Conservation (phyloP, 208 protist genomes). For the Trypanosoma rangeli region DNA sequence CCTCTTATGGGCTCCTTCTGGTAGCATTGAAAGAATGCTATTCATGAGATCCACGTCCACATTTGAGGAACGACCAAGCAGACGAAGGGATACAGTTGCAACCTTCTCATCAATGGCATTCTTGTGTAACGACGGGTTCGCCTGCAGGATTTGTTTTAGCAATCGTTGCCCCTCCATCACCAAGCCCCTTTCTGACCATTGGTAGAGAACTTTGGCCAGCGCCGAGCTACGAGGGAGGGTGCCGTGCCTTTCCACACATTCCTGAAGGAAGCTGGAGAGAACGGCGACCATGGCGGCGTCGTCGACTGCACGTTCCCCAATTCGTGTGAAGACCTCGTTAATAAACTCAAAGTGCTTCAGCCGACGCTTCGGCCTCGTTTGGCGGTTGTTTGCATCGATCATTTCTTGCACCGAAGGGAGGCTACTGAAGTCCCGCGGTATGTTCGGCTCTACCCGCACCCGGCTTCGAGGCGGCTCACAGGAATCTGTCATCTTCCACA, state of each 20-base stretch:
- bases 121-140: constrained; percentile 16
- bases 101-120: constrained; percentile 70
- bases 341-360: constrained; percentile 59
- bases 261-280: constrained; percentile 38
- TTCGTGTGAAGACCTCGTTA: constrained; percentile 53
- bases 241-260: constrained; percentile 47
- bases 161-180: constrained; percentile 34
- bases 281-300: constrained; percentile 17
- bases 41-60: constrained; percentile 34
- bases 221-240: constrained; percentile 54
- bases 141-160: constrained; percentile 31
- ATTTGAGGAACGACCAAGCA: constrained; percentile 28
- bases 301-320: constrained; percentile 34
- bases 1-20: constrained; percentile 49
- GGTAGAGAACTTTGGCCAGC: constrained; percentile 63
- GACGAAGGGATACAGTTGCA: constrained; percentile 63
- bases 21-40: constrained; percentile 46
- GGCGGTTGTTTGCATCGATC: constrained; percentile 57
- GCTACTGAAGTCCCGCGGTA: constrained; percentile 39
- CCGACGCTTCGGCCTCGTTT: constrained; percentile 47
- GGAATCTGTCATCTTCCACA: constrained; percentile 8
- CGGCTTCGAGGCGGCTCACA: constrained; percentile 19
- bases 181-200: constrained; percentile 38
- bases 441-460: constrained; percentile 32
- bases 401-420: constrained; percentile 51